Evolutionary conservation across 371 early-diverging fungal genomes (phyloP).

Genomic region (Apophysomyces variabilis): DNA sequence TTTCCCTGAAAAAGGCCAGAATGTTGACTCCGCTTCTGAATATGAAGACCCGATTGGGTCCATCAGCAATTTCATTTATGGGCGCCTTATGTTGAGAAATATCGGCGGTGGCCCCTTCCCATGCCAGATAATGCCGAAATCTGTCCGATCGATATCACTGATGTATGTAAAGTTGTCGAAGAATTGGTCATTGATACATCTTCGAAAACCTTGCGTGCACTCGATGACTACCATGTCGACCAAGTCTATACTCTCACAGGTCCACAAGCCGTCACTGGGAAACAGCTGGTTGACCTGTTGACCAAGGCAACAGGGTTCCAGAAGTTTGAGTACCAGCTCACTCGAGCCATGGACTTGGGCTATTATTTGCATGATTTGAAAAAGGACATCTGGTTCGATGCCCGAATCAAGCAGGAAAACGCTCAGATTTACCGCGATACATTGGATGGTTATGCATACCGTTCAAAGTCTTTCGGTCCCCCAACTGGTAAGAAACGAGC

Average conservation of each 20-base stretch:
- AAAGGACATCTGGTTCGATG: conserved; percentile 48
- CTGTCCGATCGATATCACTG: conserved; percentile 47
- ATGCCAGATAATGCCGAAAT: conserved; percentile 29
- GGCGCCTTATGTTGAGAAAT: conserved; percentile 33
- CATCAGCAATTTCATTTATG: conserved; percentile 46
- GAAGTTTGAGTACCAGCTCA: conserved; percentile 22
- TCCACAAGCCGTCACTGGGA: conserved; percentile 32
- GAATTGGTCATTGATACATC: conserved; percentile 18
- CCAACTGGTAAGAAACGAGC: conserved; percentile 32
- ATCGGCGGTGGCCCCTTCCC: conserved; percentile 28
- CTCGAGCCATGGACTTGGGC: conserved; percentile 39
- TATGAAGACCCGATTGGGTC: conserved; percentile 46
- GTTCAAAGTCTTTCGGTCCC: conserved; percentile 26
- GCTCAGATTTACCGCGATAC: conserved; percentile 29
- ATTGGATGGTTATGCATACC: conserved; percentile 23
- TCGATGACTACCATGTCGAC: conserved; percentile 33
- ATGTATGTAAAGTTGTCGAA: conserved; percentile 36
- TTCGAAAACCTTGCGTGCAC: not conserved
- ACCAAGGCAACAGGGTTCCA: conserved; percentile 30
- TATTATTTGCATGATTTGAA: conserved; percentile 36
- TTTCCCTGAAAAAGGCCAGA: not conserved
- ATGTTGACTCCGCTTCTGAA: not conserved
- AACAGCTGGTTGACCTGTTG: conserved; percentile 29
- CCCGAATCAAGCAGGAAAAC: conserved; percentile 42
- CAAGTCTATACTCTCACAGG: conserved; percentile 49